Evolutionary conservation across 2,329 filamentous ascomycete genomes (phyloP).

Genomic region (Alternaria sp.): DNA sequence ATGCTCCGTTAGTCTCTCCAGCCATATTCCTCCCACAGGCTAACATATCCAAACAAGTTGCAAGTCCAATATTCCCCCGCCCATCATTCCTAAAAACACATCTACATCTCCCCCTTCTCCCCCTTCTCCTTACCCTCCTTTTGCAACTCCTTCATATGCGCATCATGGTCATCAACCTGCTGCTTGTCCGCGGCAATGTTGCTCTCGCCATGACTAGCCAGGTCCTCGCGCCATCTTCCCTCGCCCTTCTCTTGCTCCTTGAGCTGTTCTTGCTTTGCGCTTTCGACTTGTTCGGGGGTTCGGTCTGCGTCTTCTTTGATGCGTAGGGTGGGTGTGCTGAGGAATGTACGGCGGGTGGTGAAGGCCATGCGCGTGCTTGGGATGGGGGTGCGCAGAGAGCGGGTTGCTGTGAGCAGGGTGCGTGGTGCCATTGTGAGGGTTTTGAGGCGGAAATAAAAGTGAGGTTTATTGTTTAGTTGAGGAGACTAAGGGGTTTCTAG

Average conservation of each 20-base stretch:
- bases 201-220: slow-evolving; percentile 54
- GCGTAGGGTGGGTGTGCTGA: slow-evolving; percentile 39
- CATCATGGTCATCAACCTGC: slow-evolving; percentile 53
- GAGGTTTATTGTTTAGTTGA: not conserved
- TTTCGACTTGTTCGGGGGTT: slow-evolving; percentile 53
- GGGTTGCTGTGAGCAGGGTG: slow-evolving; percentile 24
- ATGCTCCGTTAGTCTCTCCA: too few relatives aligned
- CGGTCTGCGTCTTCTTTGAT: slow-evolving; percentile 55
- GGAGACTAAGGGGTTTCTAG: not conserved
- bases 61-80: not conserved
- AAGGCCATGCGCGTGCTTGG: slow-evolving; percentile 1
- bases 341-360: slow-evolving; percentile 40
- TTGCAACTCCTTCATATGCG: slow-evolving; percentile 57
- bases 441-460: not conserved
- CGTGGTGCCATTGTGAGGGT: slow-evolving; percentile 27
- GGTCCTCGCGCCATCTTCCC: slow-evolving; percentile 55
- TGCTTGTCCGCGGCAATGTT: slow-evolving; percentile 55
- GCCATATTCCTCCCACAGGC: too few relatives aligned
- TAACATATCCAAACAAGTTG: not conserved
- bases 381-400: slow-evolving; percentile 16
- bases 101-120: slow-evolving; percentile 48
- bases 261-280: slow-evolving; percentile 56
- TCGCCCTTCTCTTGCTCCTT: slow-evolving; percentile 55
- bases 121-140: slow-evolving; percentile 54
- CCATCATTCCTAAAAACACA: not conserved